Percentiles rank a stretch among this genome's conserved stretches.
phyloP scores from a whole-genome alignment of 2,329 filamentous ascomycete species.

The Colletotrichum sp. region DNA sequence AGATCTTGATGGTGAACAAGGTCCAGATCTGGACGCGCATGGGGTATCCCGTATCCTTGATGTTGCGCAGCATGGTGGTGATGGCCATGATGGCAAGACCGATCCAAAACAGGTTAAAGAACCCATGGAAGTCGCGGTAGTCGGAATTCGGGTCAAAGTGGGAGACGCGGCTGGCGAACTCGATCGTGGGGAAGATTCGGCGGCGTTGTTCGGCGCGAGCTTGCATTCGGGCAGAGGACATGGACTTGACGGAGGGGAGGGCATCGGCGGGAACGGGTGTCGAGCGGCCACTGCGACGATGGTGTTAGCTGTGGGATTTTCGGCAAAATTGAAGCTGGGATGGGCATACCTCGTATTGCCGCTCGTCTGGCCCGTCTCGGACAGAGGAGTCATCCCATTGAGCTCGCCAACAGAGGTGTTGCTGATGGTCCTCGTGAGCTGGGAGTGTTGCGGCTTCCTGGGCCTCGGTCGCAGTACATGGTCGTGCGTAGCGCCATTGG shows the following conservation, averaged over 20 bases:
- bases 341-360: slow-evolving; percentile 14
- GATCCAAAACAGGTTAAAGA: slow-evolving; percentile 99
- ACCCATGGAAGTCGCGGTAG: slow-evolving; percentile 93
- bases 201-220: slow-evolving; percentile 80
- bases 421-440: slow-evolving; percentile 27
- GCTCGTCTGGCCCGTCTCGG: slow-evolving; percentile 15
- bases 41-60: slow-evolving; percentile 91
- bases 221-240: slow-evolving; percentile 84
- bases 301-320: neutral
- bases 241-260: slow-evolving; percentile 86
- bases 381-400: slow-evolving; percentile 3
- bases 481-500: slow-evolving; percentile 32
- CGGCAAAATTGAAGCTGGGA: neutral
- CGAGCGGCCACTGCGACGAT: slow-evolving; percentile 69
- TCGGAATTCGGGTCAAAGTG: slow-evolving; percentile 95
- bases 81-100: slow-evolving; percentile 95
- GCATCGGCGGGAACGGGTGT: slow-evolving; percentile 89
- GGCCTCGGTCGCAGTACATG: slow-evolving; percentile 54
- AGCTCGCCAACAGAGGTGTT: slow-evolving; percentile 16
- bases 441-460: slow-evolving; percentile 53
- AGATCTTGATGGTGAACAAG: slow-evolving; percentile 86
- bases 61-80: slow-evolving; percentile 89
- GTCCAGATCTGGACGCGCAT: slow-evolving; percentile 87
- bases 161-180: slow-evolving; percentile 88
- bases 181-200: slow-evolving; percentile 89